Base-by-base conservation (phyloP, 1,284 basidiomycete species). In the Coniferiporia sulphurascens region DNA sequence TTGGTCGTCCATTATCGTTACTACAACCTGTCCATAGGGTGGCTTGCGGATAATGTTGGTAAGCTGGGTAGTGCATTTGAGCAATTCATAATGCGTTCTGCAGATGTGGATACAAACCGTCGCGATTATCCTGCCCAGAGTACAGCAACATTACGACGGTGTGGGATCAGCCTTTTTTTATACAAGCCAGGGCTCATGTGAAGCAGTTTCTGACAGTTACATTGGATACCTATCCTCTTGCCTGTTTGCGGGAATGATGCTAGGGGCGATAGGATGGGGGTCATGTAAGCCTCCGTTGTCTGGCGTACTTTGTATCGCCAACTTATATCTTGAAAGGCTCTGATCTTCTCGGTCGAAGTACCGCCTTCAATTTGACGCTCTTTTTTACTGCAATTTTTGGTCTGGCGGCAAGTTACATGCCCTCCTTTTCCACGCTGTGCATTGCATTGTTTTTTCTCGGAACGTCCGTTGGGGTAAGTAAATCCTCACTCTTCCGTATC, bases 211-310 rank as follows among this genome's bases (percentile, higher is more conserved):
- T 27, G 89, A 94, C 71, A 78, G 75, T 55, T 83, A 82, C 65
- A 90, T 94, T 59, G 92, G 92, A 38, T 71, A 81, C 1, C 73
- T 93, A 1, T 92, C 88, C 0, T 88, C 90, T 2, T 84, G 86
- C 7, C 89, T 92, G 80, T 93, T 94, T 71, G 86, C 83, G 6
- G 92, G 96, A 45, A 98, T 98, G 96, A 97, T 97, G 93, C 72
- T 98, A 59, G 95, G 95, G 3, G 93, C 94, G 0, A 75, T 96
- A 9, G 91, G 89, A 1, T 97, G 94, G 94, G 94, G 94, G 54
- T 87, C 90, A 32, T 89, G 90, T 89, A 64, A 58, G 84, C 76
- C 15, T 8, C 21, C 38, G 21, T 43, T 32, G 41, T 59, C 44
- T 21, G 17, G 35, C 38, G 13, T 35, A 4, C 13, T 34, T 48